These are phyloP conservation scores for Trichoderma orchidacearum DNA, from an alignment of 495 filamentous ascomycete genomes.

Conservation along the genomic window DNA sequence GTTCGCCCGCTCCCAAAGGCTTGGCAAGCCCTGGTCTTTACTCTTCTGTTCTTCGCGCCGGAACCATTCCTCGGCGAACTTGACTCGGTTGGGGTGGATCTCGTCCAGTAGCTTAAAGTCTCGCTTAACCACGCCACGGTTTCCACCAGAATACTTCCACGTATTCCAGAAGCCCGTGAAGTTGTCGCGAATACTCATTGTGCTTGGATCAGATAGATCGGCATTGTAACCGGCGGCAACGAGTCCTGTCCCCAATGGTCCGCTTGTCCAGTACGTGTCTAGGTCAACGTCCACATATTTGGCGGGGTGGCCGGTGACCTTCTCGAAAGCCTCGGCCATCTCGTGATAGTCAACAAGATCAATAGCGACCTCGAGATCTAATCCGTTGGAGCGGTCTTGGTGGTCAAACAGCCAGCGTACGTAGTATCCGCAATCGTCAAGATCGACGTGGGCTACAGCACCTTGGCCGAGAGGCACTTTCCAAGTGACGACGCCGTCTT, in stretches of 20 bases:
- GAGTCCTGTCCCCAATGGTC: constrained; percentile 19
- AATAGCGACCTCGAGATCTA: constrained; percentile 37
- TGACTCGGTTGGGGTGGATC: constrained; percentile 36
- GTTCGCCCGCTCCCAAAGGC: not conserved
- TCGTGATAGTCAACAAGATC: constrained; percentile 31
- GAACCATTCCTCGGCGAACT: constrained; percentile 36
- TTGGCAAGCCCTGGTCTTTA: not conserved
- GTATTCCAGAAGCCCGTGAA: constrained; percentile 41
- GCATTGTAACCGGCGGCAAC: constrained; percentile 6
- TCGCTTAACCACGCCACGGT: constrained; percentile 24
- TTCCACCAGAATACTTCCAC: constrained; percentile 11
- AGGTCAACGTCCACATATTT: constrained; percentile 24
- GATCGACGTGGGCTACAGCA: constrained; percentile 28
- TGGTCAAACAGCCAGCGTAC: constrained; percentile 44
- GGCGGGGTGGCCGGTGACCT: constrained; percentile 38
- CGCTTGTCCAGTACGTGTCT: constrained; percentile 20
- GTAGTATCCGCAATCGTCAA: constrained; percentile 41
- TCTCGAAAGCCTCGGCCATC: constrained; percentile 33
- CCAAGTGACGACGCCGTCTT: constrained; percentile 29
- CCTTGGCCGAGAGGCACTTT: constrained; percentile 24
- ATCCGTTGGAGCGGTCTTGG: constrained; percentile 27
- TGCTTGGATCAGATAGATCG: constrained; percentile 22
- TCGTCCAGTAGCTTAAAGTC: constrained; percentile 39
- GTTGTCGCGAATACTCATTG: constrained; percentile 34
- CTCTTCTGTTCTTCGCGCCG: constrained; percentile 21